phyloP scores from a whole-genome alignment of 1,284 basidiomycete genomes.

The Austroboletus niveus region DNA sequence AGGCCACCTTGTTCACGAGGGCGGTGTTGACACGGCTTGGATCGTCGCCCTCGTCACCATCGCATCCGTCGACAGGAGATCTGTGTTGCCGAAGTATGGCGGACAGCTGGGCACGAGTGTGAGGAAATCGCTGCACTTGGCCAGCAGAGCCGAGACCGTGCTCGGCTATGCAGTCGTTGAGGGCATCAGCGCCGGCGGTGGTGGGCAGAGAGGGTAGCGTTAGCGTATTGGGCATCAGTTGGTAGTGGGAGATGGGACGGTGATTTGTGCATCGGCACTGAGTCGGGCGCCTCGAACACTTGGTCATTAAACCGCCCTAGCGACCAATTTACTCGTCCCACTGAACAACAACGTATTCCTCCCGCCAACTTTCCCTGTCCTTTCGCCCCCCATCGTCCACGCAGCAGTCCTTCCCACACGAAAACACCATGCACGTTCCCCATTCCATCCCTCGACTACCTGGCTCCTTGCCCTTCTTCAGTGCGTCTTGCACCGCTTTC shows the following conservation, averaged over 20 bases:
- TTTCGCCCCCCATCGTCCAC: conserved; percentile 39
- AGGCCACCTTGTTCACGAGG: conserved; percentile 68
- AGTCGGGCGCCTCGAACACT: conserved; percentile 12
- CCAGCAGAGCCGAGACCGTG: conserved; percentile 8
- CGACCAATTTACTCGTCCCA: conserved; percentile 50
- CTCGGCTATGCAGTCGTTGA: conserved; percentile 23
- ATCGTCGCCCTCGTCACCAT: conserved; percentile 62
- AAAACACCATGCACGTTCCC: conserved; percentile 82
- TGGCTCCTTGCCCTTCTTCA: conserved; percentile 43
- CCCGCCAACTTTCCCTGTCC: conserved; percentile 59
- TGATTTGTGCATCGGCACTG: conserved; percentile 25
- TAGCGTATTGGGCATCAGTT: conserved; percentile 27
- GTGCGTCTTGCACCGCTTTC: conserved; percentile 49
- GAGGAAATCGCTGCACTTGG: conserved; percentile 59
- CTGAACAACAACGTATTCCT: conserved; percentile 72
- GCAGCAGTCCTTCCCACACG: conserved; percentile 73
- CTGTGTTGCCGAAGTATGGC: conserved; percentile 71
- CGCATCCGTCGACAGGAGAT: conserved; percentile 46
- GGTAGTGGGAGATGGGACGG: conserved; percentile 16
- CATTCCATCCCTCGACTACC: conserved; percentile 69
- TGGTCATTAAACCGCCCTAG: no score
- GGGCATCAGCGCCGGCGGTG: conserved; percentile 5
- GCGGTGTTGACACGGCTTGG: conserved; percentile 48
- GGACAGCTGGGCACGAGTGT: conserved; percentile 74
- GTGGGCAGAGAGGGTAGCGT: conserved; percentile 22